Base-by-base conservation (phyloP, 2,329 filamentous ascomycete species). In the Boeremia exigua region DNA sequence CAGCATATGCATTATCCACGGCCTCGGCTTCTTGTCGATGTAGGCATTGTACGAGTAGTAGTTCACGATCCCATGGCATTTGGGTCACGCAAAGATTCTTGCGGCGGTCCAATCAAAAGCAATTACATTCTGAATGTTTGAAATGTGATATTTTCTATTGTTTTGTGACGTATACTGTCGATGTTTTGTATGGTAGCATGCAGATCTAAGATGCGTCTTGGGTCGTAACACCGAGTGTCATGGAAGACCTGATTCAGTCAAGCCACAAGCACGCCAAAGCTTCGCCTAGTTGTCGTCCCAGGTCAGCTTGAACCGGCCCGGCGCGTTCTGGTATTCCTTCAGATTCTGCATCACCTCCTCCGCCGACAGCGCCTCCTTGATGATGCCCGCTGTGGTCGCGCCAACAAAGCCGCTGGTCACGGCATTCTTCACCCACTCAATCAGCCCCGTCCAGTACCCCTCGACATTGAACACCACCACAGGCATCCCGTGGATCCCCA, bases 381-480 rank as follows among this genome's bases (percentile, higher is more conserved):
- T 78, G 61, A 99, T 98, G 10, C 83, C 80, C 44, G 83, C 85
- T 76, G 93, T 94, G 17, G 80, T 84, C 30, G 80, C 76, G 48
- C 83, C 83, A 44, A 99, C 87, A 71, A 97, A 98, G 0, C 91
- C 91, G 58, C 88, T 84, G 50, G 84, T 79, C 4, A 95, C 88
- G 8, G 90, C 88, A 62, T 86, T 90, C 70, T 84, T 81, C 56
- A 97, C 86, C 94, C 93, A 97, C 46, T 84, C 77, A 55, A 97
- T 76, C 59, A 99, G 79, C 0, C 92, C 92, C 75, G 96, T 89
- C 85, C 93, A 99, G 77, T 96, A 98, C 0, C 92, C 92, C 50
- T 93, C 87, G 25, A 97, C 83, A 75, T 98, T 98, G 65, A 91
- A 86, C 44, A 97, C 80, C 49, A 94, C 87, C 40, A 98, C 87